Evolutionary conservation across 2,329 filamentous ascomycete genomes (phyloP), one percentile per base, ranked within the genome.

Genomic region (Colletotrichum musicola): DNA sequence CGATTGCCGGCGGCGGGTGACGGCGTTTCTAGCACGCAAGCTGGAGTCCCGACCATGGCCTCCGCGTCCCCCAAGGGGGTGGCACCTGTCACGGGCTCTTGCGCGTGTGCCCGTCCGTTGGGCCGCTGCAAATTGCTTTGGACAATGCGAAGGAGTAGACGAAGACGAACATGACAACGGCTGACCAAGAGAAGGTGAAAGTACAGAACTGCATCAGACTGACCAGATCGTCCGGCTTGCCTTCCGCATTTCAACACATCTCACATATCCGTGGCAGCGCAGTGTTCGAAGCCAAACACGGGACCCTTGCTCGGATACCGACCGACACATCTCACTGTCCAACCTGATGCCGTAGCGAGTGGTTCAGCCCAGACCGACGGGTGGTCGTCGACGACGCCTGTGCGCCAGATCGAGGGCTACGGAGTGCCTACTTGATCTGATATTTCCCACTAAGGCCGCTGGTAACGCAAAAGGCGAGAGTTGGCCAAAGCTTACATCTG

Each of bases 401-500:
- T 65, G 62, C 49, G 50, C 20, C 16, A 59, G 54, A 68, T 68
- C 18, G 22, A 44, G 62, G 18, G 30, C 27, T 30, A 7, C 27
- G 27, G 27, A 30, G 27, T 9, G 9, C 6, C 42, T 46, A 30
- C 65, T 54, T 56, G 49, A 49, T 35, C 62, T 46, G 55, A 61
- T 68, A 57, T 65, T 60, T 56, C 62, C 66, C 20, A 55, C 55
- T 56, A 44, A 30, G 55, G 50, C 55, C 62, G 55, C 50, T 44
- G 49, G 35, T 51, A 40, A 20, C 42, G 62, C 65, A 65, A 61
- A 62, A 38, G 55, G 44, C 55, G 55, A 61, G 25, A 14, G 62
- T 27, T 65, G 55, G 55, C 66, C 66, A 66, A 68, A 68, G 62
- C 66, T 68, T 68, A 66, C 62, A 60, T 66, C 56, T 58, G 51